Percentiles rank a stretch among this genome's conserved stretches.
Conservation (phyloP, 306 rosid species). For the Ceratonia siliqua region DNA sequence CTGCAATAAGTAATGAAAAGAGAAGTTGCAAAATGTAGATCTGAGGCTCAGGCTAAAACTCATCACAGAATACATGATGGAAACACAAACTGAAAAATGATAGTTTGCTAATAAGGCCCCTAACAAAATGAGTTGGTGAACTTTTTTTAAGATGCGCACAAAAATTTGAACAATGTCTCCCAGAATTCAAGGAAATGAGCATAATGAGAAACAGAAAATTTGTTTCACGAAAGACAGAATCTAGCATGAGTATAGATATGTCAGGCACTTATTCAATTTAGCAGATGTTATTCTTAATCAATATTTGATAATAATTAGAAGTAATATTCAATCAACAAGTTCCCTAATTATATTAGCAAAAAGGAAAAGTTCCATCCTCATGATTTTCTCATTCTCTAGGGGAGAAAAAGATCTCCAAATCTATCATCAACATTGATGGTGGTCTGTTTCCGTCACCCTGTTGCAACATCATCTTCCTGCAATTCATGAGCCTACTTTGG, state of each 20-base stretch:
- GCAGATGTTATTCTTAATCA: background rate
- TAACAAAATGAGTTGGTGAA: slow-evolving; percentile 11
- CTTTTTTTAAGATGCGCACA: background rate
- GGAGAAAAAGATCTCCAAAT: background rate
- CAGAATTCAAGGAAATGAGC: slow-evolving; percentile 13
- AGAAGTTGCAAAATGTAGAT: background rate
- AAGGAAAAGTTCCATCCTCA: background rate
- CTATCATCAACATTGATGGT: slow-evolving; percentile 5
- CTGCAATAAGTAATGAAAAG: slow-evolving; percentile 39
- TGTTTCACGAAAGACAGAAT: background rate
- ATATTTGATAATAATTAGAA: background rate
- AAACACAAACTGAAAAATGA: background rate
- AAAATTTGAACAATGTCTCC: slow-evolving; percentile 3
- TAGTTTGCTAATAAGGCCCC: background rate
- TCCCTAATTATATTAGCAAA: background rate
- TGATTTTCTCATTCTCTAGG: background rate
- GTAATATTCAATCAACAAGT: slow-evolving; percentile 10
- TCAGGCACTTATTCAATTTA: background rate
- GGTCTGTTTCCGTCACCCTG: background rate
- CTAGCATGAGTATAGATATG: slow-evolving; percentile 7
- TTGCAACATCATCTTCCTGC: background rate
- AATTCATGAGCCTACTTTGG: background rate
- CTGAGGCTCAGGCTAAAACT: slow-evolving; percentile 23
- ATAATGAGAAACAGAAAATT: background rate
- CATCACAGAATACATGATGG: background rate